Evolutionary conservation across 2,329 filamentous ascomycete species (phyloP), one percentile per base, ranked within the genome.

Genomic region (Apiospora saccharicola): DNA sequence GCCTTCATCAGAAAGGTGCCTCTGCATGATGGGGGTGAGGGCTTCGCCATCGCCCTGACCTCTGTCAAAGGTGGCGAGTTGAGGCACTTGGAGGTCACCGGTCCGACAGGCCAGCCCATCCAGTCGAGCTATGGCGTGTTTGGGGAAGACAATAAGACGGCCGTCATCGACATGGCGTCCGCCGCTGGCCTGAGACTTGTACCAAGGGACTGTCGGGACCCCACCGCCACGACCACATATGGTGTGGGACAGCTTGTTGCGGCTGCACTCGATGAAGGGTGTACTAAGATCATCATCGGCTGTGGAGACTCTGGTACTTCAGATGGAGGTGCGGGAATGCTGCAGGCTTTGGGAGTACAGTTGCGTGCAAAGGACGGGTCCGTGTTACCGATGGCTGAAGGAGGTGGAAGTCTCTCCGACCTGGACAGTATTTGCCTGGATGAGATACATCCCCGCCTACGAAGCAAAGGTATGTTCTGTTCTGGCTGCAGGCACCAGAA

Each of bases 281-380:
- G 81, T 12, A 79, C 79, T 12, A 82, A 82, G 10, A 85, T 89
- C 67, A 79, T 89, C 10, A 77, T 89, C 30, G 87, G 87, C 0
- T 88, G 86, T 74, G 87, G 86, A 47, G 87, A 89, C 75, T 88
- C 86, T 3, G 87, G 86, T 6, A 88, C 86, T 6, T 87, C 85
- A 49, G 87, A 88, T 72, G 87, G 85, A 8, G 87, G 86, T 19
- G 84, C 85, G 0, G 87, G 87, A 19, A 88, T 89, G 86, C 83
- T 87, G 12, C 86, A 89, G 74, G 86, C 86, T 2, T 82, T 89
- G 7, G 87, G 87, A 5, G 86, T 81, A 3, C 80, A 81, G 2
- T 80, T 88, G 22, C 73, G 85, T 16, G 83, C 85, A 72, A 68
- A 69, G 3, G 73, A 83, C 34, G 85, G 83, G 1, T 68, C 75